Evolutionary conservation across 129 eudicot species (phyloP), one percentile per base, ranked within the genome.

Genomic region (Tagetes erecta): DNA sequence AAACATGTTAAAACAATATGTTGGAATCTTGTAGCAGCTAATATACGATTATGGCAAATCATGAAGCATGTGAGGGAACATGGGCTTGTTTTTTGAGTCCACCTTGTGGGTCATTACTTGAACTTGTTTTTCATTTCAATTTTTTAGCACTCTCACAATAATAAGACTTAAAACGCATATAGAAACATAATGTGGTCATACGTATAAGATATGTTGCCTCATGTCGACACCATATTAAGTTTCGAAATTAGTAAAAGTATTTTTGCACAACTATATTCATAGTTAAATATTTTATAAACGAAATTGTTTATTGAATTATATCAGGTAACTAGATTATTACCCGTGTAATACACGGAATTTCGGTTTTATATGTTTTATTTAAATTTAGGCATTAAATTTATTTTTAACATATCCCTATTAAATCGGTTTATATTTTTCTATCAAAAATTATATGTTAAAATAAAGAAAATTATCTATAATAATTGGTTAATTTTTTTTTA

Each of bases 1-100:
- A 46, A 51, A 56, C 63, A 56, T 30, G 35, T 30, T 56, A 56
- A 30, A 56, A 56, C 63, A 56, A 56, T 30, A 2, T 30, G 37
- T 27, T 56, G 13, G 5, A 56, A 27, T 56, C 10, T 30, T 0
- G 63, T 11, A 10, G 14, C 6, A 50, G 13, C 13, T 27, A 27
- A 50, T 56, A 7, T 56, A 35, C 37, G 63, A 56, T 30, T 56
- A 37, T 31, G 37, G 13, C 38, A 56, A 56, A 56, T 56, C 37
- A 8, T 0, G 36, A 56, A 8, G 63, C 63, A 56, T 56, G 63
- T 56, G 63, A 56, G 63, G 63, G 63, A 56, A 56, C 63, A 56
- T 56, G 63, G 63, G 63, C 31, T 56, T 33, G 63, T 56, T 56
- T 56, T 56, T 27, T 33, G 52, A 0, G 37, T 56, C 63, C 63